Conservation (phyloP, 352 stramenopile genomes). For the Phytopythium helicoides region DNA sequence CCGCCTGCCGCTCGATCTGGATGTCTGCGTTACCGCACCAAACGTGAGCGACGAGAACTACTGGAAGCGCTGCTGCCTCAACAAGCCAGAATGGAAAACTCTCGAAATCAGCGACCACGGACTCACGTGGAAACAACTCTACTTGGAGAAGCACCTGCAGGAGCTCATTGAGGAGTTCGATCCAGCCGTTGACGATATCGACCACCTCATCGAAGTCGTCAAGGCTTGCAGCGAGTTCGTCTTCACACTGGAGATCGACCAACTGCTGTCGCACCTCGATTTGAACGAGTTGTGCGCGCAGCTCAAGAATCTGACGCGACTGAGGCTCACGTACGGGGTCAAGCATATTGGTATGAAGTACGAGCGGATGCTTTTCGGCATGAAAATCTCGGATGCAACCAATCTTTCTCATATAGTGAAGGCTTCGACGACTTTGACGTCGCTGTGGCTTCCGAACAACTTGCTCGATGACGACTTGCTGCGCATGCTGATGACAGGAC, state of each 20-base stretch:
- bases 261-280: slow-evolving; percentile 89
- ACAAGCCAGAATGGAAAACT: slow-evolving; percentile 85
- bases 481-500: slow-evolving; percentile 92
- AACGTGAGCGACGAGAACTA: slow-evolving; percentile 93
- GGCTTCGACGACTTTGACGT: slow-evolving; percentile 81
- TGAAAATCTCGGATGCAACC: slow-evolving; percentile 93
- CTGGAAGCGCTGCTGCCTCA: slow-evolving; percentile 90
- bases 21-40: slow-evolving; percentile 70
- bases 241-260: slow-evolving; percentile 87
- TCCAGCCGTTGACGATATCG: slow-evolving; percentile 35
- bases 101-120: slow-evolving; percentile 89
- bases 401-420: slow-evolving; percentile 89
- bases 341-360: slow-evolving; percentile 95
- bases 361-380: slow-evolving; percentile 93
- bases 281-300: slow-evolving; percentile 81
- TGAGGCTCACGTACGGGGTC: slow-evolving; percentile 86
- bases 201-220: slow-evolving; percentile 68
- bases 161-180: slow-evolving; percentile 82
- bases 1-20: slow-evolving; percentile 77
- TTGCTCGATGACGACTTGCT: slow-evolving; percentile 92
- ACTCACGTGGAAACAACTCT: slow-evolving; percentile 94
- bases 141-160: slow-evolving; percentile 78
- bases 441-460: slow-evolving; percentile 85
- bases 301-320: slow-evolving; percentile 87
- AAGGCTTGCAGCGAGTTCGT: slow-evolving; percentile 84